Conservation (phyloP, 2,329 filamentous ascomycete species). For the Herpotrichia juniperi region DNA sequence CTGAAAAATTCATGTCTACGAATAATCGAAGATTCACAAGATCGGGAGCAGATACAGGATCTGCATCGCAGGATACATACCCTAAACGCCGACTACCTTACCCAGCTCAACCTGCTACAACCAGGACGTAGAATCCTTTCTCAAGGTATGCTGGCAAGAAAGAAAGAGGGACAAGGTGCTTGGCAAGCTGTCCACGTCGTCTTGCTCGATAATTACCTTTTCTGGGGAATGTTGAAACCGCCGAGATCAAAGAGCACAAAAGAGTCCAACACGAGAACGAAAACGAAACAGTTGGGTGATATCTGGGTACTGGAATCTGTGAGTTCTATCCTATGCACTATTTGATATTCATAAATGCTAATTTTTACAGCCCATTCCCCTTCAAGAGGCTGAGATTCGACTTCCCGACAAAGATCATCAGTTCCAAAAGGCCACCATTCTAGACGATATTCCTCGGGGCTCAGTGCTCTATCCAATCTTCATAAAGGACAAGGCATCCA, state of each 20-base stretch:
- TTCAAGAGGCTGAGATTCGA: constrained; percentile 17
- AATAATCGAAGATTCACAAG: constrained; percentile 21
- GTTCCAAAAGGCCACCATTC: constrained; percentile 29
- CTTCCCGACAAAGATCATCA: constrained; percentile 21
- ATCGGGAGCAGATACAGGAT: constrained; percentile 28
- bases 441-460: constrained; percentile 34
- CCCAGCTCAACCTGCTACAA: constrained; percentile 23
- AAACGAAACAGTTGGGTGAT: too few relatives aligned
- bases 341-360: not conserved
- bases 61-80: constrained; percentile 31
- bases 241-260: constrained; percentile 16
- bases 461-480: constrained; percentile 28
- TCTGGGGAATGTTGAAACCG: constrained; percentile 36
- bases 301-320: constrained; percentile 25
- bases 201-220: constrained; percentile 35
- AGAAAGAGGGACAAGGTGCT: constrained; percentile 33
- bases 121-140: constrained; percentile 21
- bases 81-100: constrained; percentile 17
- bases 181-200: constrained; percentile 37
- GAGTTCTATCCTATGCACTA: constrained; percentile 5
- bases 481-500: constrained; percentile 16
- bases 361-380: constrained; percentile 22
- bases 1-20: constrained; percentile 16
- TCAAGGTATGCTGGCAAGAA: constrained; percentile 35
- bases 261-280: constrained; percentile 1